Percentiles rank a stretch among this genome's conserved stretches.
Conservation (phyloP, 768 basidiomycete species). For the Auricularia sp. region DNA sequence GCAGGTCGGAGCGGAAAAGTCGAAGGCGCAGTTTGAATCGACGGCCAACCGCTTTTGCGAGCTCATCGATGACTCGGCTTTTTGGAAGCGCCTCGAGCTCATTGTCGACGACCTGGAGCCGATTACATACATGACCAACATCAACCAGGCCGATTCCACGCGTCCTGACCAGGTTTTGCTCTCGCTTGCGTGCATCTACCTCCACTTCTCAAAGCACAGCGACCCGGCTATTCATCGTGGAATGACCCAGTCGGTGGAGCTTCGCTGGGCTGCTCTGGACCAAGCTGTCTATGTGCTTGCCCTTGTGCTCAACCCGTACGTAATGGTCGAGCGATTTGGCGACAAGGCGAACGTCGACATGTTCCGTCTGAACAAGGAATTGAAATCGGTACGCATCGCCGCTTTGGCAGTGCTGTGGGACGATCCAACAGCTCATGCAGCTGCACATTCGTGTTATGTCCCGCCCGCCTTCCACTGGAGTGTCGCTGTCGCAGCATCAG, state of each 20-base stretch:
- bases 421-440: neutral
- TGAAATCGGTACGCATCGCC: neutral
- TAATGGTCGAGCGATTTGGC: neutral
- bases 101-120: neutral
- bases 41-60: neutral
- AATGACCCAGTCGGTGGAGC: neutral
- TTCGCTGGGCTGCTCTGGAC: neutral
- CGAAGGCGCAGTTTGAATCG: neutral
- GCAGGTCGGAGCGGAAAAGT: neutral
- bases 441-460: no score
- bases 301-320: neutral
- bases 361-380: neutral
- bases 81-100: neutral
- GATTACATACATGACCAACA: neutral
- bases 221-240: neutral
- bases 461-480: no score
- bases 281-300: neutral
- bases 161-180: neutral
- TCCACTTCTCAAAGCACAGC: neutral
- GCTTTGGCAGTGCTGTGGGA: neutral
- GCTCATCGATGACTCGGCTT: neutral
- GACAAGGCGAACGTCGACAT: neutral
- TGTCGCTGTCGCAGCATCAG: no score
- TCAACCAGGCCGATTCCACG: neutral
- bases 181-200: neutral